Evolutionary conservation across 805 yeast genomes (phyloP), one percentile per base, ranked within the genome.

Genomic region (Wickerhamiella qilinensis): DNA sequence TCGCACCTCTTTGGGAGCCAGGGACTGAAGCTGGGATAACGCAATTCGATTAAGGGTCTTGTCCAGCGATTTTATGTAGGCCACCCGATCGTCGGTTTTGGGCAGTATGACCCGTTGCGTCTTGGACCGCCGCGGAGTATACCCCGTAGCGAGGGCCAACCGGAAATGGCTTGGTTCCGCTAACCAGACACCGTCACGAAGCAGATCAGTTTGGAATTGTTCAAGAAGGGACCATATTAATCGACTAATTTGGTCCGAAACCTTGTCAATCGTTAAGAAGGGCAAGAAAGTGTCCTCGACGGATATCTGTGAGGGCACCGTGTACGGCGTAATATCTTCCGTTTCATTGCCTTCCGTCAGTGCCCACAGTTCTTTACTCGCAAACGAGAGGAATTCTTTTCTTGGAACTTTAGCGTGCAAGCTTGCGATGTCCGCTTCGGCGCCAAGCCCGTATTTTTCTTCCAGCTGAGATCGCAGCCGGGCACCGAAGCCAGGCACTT

Each of bases 401-500:
- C 21, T 30, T 19, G 9, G n/a, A 4, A 29, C 29, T 2, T 25
- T 14, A 1, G 18, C 34, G 12, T 39, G 44, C 16, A 49, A 20
- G n/a, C 38, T 39, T 0, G 20, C 34, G 15, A 46, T 48, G 1
- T 49, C 43, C 11, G 20, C 12, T 15, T 11, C 19, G 6, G 28
- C 24, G 2, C 27, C 36, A 2, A 39, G 18, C 1, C 30, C 35
- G 16, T 33, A 33, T 25, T 16, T 21, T 2, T 30, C 14, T 3
- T 30, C 16, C n/a, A 46, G 34, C 15, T 17, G 30, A 3, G 11
- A 25, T 6, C 31, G 33, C 7, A 43, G 36, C 3, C 44, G 39
- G 4, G 36, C 19, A 3, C 60, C 60, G 18, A 50, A 42, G 5
- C 57, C 56, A 7, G 60, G 58, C 1, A 56, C 43, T 15, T 36